Evolutionary conservation across 352 stramenopile species (phyloP).

Genomic region (Globisporangium cederbergense): DNA sequence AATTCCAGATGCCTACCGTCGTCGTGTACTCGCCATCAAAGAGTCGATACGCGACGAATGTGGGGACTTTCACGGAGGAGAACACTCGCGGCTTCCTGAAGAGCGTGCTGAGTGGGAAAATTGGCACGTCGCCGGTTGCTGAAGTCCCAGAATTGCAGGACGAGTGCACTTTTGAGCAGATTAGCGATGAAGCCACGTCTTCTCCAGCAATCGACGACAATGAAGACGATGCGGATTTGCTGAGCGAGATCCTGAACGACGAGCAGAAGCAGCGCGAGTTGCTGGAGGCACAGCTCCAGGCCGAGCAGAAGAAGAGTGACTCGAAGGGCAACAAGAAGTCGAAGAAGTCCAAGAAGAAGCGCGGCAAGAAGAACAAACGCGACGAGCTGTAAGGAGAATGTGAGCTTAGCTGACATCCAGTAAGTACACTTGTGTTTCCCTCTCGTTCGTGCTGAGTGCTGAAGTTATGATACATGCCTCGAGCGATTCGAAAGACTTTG

Average conservation of each 20-base stretch:
- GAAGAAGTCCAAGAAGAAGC: constrained; percentile 40
- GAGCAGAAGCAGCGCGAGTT: constrained; percentile 55
- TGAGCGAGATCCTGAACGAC: constrained; percentile 72
- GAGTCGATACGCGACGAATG: constrained; percentile 64
- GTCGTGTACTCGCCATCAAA: constrained; percentile 76
- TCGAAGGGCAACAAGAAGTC: constrained; percentile 28
- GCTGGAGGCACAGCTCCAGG: constrained; percentile 46
- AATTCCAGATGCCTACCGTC: constrained; percentile 75
- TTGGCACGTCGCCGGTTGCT: constrained; percentile 46
- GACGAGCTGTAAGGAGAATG: constrained; percentile 52
- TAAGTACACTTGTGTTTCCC: neutral
- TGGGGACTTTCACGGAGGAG: constrained; percentile 62
- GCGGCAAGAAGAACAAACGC: constrained; percentile 38
- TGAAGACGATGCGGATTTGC: constrained; percentile 56
- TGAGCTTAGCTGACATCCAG: neutral
- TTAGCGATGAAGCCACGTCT: no score
- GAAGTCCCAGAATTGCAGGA: constrained; percentile 34
- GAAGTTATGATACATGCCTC: neutral
- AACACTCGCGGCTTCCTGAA: constrained; percentile 54
- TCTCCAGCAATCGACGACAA: constrained; percentile 25
- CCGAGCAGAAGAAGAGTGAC: constrained; percentile 24
- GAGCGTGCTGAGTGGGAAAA: constrained; percentile 64
- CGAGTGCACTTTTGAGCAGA: constrained; percentile 51
- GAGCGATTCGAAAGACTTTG: no score
- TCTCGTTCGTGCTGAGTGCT: neutral